A percentile compares a stretch with the other conserved stretches of the same genome.
Conservation (phyloP, 306 rosid genomes). For the Citrullus mucosospermus region DNA sequence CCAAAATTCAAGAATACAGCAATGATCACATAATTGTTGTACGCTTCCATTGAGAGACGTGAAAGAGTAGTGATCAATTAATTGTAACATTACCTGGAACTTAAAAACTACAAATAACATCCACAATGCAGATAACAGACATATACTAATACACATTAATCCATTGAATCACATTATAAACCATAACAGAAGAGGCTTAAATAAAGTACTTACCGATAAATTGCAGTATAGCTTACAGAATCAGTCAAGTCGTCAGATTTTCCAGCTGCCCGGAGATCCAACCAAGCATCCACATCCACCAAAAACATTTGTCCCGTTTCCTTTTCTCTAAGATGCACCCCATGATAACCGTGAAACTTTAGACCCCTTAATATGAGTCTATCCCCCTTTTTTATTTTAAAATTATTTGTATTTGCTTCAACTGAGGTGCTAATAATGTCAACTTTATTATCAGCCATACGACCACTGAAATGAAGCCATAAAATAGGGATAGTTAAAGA, state of each 20-base stretch:
- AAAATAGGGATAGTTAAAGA: background rate
- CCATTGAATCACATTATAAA: background rate
- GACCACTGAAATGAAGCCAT: background rate
- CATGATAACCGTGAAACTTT: conserved; percentile 74
- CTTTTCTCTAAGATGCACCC: conserved; percentile 55
- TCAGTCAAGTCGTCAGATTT: conserved; percentile 47
- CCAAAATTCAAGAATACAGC: background rate
- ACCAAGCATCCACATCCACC: conserved; percentile 84
- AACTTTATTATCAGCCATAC: conserved; percentile 1
- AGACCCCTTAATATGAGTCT: conserved; percentile 67
- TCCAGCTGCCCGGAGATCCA: conserved; percentile 76
- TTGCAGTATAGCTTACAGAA: conserved; percentile 49
- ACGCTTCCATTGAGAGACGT: background rate
- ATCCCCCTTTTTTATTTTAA: conserved; percentile 36
- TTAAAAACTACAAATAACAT: background rate
- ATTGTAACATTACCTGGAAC: background rate
- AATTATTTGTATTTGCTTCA: conserved; percentile 33
- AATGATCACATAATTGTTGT: background rate
- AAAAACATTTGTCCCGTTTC: conserved; percentile 66
- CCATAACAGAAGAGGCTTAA: background rate
- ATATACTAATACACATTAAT: background rate
- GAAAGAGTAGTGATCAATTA: background rate
- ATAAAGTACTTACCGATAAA: conserved; percentile 40
- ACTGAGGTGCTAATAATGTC: background rate
- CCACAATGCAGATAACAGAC: background rate